Evolutionary conservation across 2,329 filamentous ascomycete genomes (phyloP), one percentile per base, ranked within the genome.

Genomic region (Diaporthe sp.): DNA sequence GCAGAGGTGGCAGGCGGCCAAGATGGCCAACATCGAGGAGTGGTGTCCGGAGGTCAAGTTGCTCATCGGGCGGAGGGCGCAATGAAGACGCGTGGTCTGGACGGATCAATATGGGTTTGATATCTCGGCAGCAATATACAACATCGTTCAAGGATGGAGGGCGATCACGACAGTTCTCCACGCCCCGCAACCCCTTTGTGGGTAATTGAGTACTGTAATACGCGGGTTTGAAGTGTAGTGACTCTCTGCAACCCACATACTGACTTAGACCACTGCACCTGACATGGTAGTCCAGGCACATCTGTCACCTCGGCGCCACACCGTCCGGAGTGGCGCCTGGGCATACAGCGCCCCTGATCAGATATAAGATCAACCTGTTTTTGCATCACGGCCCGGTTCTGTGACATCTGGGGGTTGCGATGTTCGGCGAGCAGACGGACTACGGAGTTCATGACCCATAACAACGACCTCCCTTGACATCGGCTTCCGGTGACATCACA

Each of bases 1-100:
- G 61, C 72, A 74, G 75, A 74, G 76, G 71, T 77, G 76, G 76
- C 76, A 77, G 76, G 25, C 60, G 8, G 72, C 53, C 13, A 71
- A 58, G 12, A 76, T 77, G 58, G 17, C 25, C 3, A 57, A 71
- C 7, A 77, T 77, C 15, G 72, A 72, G 68, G 72, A 76, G 39
- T 77, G 76, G 76, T 77, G 76, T 60, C 76, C 76, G 7, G 76
- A 77, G 68, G 75, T 77, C 34, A 75, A 72, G 68, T 76, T 77
- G 76, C 55, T 77, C 25, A 75, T 76, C 55, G 76, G 72, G 47
- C 57, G 76, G 67, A 77, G 76, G 63, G 76, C 73, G 28, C 31
- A 47, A 15, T 76, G 34, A 63, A 5, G 28, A 42, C 34, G 39
- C 1, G 42, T 25, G 28, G 34, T 44, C 34, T 44, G 31, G 65